A percentile compares a stretch with the other conserved stretches of the same genome.
These are phyloP conservation scores for Agaricus blazei DNA, from an alignment of 768 basidiomycete species.

Conservation along the genomic window DNA sequence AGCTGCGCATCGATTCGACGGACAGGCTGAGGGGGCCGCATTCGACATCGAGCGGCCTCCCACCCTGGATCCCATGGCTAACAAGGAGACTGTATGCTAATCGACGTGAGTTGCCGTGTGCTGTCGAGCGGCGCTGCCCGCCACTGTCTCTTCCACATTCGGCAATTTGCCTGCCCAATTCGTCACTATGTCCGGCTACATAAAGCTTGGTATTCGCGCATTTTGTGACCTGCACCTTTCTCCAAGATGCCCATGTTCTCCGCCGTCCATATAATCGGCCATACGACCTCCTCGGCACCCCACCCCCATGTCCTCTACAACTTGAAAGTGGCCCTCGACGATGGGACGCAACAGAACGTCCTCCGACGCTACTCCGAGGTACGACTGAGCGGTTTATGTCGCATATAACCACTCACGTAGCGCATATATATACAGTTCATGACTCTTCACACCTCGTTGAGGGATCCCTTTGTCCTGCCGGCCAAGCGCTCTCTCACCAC, in stretches of 20 bases:
- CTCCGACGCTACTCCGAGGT: conserved; percentile 44
- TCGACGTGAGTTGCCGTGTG: no score
- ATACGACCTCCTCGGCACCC: conserved; percentile 43
- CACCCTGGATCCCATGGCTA: no score
- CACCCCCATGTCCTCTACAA: conserved; percentile 43
- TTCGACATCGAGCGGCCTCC: no score
- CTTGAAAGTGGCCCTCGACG: conserved; percentile 26
- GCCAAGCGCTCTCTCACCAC: conserved; percentile 48
- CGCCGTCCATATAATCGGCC: conserved; percentile 25
- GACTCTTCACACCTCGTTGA: conserved; percentile 34
- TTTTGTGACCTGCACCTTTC: neutral
- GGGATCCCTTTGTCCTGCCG: conserved; percentile 37
- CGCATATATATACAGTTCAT: conserved; percentile 21
- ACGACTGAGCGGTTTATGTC: neutral
- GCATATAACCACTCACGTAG: neutral
- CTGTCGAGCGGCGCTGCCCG: no score
- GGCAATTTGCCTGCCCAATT: neutral
- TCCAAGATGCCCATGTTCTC: conserved; percentile 7
- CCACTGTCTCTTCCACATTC: neutral
- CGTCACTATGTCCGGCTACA: neutral
- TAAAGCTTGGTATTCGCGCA: neutral
- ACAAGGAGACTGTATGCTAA: no score
- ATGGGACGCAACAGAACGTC: conserved; percentile 26
- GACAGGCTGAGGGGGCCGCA: no score
- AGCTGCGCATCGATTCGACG: no score